phyloP scores from a whole-genome alignment of 1,139 yeast species.

The Pichia sp. region DNA sequence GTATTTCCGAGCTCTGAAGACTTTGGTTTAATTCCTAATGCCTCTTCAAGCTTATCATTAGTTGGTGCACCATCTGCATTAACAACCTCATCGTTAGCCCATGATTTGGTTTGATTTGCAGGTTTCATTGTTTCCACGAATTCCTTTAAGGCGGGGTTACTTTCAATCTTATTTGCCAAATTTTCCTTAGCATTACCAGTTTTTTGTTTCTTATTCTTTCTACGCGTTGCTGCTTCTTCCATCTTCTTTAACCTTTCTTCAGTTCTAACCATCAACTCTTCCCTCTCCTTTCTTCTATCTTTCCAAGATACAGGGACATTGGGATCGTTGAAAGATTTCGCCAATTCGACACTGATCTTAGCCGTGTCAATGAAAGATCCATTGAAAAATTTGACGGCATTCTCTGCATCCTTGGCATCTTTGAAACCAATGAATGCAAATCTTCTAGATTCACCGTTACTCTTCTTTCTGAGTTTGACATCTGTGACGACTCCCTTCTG shows the following conservation, averaged over 20 bases:
- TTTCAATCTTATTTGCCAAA: conserved; percentile 52
- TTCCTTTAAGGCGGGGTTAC: conserved; percentile 67
- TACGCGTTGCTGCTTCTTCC: conserved; percentile 34
- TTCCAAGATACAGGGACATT: conserved; percentile 67
- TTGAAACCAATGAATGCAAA: conserved; percentile 92
- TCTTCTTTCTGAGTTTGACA: conserved; percentile 72
- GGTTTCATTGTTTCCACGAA: conserved; percentile 82
- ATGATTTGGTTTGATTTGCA: conserved; percentile 51
- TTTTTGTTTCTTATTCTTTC: conserved; percentile 14
- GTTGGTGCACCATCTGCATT: conserved; percentile 47
- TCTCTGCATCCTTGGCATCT: conserved; percentile 62
- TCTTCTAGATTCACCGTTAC: conserved; percentile 81
- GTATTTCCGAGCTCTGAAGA: conserved; percentile 6
- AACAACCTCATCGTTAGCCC: conserved; percentile 68
- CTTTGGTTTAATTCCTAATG: conserved; percentile 13
- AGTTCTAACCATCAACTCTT: conserved; percentile 43
- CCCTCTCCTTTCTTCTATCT: conserved; percentile 53
- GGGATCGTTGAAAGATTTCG: conserved; percentile 81
- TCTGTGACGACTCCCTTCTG: conserved; percentile 58
- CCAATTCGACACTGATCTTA: conserved; percentile 68
- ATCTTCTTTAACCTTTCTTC: conserved; percentile 46
- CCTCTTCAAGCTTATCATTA: conserved; percentile 17
- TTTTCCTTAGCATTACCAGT: conserved; percentile 27
- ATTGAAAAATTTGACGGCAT: conserved; percentile 71
- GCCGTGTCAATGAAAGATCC: conserved; percentile 79